Conservation (phyloP, 2,329 filamentous ascomycete species). For the Aspergillus versicolor region DNA sequence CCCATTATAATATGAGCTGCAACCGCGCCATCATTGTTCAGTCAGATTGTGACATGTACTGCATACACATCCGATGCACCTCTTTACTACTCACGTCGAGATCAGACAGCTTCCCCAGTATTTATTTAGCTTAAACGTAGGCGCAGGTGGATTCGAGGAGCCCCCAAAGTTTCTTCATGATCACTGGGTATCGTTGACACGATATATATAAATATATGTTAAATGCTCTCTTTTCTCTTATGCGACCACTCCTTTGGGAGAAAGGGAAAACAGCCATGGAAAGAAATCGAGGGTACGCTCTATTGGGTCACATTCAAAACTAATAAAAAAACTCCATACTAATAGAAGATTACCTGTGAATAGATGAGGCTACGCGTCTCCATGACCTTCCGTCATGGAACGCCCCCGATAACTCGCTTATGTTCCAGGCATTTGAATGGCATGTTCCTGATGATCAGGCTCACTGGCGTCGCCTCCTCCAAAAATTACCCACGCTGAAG, state of each 20-base stretch:
- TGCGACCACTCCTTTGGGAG: conserved; percentile 12
- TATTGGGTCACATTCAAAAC: not conserved
- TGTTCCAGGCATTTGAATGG: conserved; percentile 74
- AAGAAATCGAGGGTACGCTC: conserved; percentile 24
- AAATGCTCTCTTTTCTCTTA: conserved; percentile 13
- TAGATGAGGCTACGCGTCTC: conserved; percentile 25
- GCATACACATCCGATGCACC: not conserved
- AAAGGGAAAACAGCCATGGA: conserved; percentile 19
- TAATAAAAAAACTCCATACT: not conserved
- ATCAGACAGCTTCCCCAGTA: no score
- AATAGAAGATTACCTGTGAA: not conserved
- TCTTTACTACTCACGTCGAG: no score
- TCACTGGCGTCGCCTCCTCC: conserved; percentile 61
- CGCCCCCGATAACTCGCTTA: conserved; percentile 43
- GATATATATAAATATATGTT: not conserved
- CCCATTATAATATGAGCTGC: not conserved
- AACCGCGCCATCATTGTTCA: not conserved
- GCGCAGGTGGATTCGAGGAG: no score
- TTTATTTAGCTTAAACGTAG: no score
- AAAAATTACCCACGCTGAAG: conserved; percentile 55
- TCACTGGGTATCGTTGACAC: not conserved
- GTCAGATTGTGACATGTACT: conserved; percentile 3
- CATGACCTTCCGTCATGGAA: conserved; percentile 32
- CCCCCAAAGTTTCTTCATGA: no score
- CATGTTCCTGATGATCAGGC: conserved; percentile 61